Conservation (phyloP, 345 rosid species). For the Geranium rotundifolium region DNA sequence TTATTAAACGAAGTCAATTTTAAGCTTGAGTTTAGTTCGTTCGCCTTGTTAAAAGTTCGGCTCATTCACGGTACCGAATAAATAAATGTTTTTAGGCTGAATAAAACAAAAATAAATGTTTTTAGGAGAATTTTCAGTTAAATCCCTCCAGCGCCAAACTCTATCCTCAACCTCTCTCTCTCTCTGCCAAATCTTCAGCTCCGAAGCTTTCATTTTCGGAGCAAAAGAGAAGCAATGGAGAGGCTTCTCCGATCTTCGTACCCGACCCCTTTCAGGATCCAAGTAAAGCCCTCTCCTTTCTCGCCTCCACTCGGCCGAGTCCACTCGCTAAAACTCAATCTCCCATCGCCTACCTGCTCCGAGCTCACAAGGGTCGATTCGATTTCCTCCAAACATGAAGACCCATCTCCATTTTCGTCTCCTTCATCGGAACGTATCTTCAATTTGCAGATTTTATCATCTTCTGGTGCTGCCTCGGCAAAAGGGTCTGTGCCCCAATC, state of each 20-base stretch:
- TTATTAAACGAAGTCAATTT: too few species aligned
- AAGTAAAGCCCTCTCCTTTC: conserved; percentile 22
- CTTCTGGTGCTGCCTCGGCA: conserved; percentile 17
- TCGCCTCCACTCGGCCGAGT: conserved; percentile 31
- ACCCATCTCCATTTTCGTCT: conserved; percentile 12
- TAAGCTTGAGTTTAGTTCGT: too few species aligned
- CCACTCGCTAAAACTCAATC: conserved; percentile 23
- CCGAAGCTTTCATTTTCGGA: conserved; percentile 5
- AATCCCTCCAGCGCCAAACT: conserved; percentile 10
- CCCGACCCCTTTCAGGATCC: conserved; percentile 29
- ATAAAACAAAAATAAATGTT: too few species aligned
- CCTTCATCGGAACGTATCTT: conserved; percentile 9
- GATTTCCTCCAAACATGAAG: conserved; percentile 25
- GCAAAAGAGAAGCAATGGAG: conserved; percentile 49
- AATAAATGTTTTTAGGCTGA: too few species aligned
- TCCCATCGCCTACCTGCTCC: conserved; percentile 14
- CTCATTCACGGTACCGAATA: too few species aligned
- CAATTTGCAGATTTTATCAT: conserved; percentile 1
- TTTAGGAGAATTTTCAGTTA: too few species aligned
- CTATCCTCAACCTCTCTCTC: conserved; percentile 13
- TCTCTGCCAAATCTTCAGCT: conserved; percentile 3
- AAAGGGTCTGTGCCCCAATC: conserved; percentile 18
- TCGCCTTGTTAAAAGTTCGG: too few species aligned
- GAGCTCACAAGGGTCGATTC: conserved; percentile 35
- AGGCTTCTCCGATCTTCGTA: conserved; percentile 72